These are phyloP conservation scores for Taxillus chinensis DNA, from an alignment of 164 flowering plant genomes.

Conservation along the genomic window DNA sequence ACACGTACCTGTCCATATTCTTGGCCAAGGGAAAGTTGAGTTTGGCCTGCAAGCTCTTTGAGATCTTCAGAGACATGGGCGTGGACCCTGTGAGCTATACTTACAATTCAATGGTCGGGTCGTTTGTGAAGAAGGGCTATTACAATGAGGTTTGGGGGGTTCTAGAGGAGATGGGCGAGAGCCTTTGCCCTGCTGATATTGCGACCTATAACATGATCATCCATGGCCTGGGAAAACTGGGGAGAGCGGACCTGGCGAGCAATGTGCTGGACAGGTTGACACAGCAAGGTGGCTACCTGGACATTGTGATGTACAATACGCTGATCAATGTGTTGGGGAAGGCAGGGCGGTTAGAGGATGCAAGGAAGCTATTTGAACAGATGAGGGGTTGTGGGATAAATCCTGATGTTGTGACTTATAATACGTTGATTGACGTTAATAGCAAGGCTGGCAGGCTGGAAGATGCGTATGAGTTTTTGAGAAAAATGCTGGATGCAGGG, in stretches of 20 bases:
- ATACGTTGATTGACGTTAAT: slow-evolving; percentile 82
- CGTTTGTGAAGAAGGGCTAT: slow-evolving; percentile 90
- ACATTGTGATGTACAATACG: slow-evolving; percentile 93
- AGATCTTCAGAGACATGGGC: slow-evolving; percentile 68
- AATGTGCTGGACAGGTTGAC: slow-evolving; percentile 58
- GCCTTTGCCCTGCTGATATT: slow-evolving; percentile 65
- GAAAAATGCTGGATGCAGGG: slow-evolving; percentile 82
- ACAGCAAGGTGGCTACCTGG: slow-evolving; percentile 81
- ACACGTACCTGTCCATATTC: slow-evolving; percentile 78
- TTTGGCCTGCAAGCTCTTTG: slow-evolving; percentile 90
- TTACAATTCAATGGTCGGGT: slow-evolving; percentile 79
- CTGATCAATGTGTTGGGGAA: slow-evolving; percentile 78
- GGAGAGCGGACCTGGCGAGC: slow-evolving; percentile 77
- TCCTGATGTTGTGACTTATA: slow-evolving; percentile 87
- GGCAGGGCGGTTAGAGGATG: slow-evolving; percentile 72
- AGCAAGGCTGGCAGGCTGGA: slow-evolving; percentile 63
- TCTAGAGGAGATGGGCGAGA: slow-evolving; percentile 68
- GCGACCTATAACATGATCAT: slow-evolving; percentile 84
- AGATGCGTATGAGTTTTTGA: slow-evolving; percentile 73
- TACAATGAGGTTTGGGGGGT: slow-evolving; percentile 74
- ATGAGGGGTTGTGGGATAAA: slow-evolving; percentile 71
- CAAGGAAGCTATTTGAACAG: slow-evolving; percentile 56
- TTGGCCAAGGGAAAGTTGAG: slow-evolving; percentile 79
- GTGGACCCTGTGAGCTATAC: slow-evolving; percentile 58
- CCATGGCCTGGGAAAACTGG: slow-evolving; percentile 89